These are phyloP conservation scores for Acorus gramineus DNA, from an alignment of 106 monocot species.

Conservation along the genomic window DNA sequence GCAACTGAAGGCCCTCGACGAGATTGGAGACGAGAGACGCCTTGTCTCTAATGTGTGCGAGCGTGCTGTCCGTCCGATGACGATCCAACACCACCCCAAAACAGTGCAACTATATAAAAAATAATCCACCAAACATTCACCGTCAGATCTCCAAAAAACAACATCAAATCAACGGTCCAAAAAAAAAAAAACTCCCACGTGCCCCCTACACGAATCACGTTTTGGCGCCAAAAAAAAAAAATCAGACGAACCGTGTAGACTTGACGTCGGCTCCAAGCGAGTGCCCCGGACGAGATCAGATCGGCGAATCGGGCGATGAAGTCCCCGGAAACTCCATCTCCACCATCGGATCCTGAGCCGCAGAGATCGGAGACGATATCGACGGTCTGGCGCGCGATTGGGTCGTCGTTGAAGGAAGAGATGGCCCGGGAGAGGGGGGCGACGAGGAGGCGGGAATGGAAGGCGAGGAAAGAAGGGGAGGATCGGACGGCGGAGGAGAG, in stretches of 20 bases:
- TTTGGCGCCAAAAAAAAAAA: too few relatives aligned
- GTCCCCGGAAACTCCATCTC: conserved; percentile 14
- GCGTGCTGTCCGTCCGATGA: conserved; percentile 18
- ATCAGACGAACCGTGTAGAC: conserved; percentile 31
- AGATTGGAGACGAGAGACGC: conserved; percentile 62
- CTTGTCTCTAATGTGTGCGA: conserved; percentile 39
- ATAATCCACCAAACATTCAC: not conserved
- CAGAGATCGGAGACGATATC: conserved; percentile 51
- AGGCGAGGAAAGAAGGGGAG: conserved; percentile 14
- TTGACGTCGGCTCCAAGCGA: conserved; percentile 57
- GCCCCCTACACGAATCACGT: too few relatives aligned
- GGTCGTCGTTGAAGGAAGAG: conserved; percentile 33
- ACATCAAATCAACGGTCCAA: not conserved
- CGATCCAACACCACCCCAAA: conserved; percentile 61
- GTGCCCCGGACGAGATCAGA: conserved; percentile 28
- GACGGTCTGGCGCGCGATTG: conserved; percentile 37
- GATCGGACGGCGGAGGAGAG: conserved; percentile 38
- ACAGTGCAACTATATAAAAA: conserved; percentile 61
- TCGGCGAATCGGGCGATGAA: conserved; percentile 51
- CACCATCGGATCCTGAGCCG: not conserved
- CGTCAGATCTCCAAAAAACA: not conserved
- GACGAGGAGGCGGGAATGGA: conserved; percentile 43
- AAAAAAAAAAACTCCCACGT: not conserved
- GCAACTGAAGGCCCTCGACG: conserved; percentile 55
- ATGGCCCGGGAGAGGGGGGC: conserved; percentile 48